Evolutionary conservation across 2,329 filamentous ascomycete genomes (phyloP).

Genomic region (Clonostachys sp.): DNA sequence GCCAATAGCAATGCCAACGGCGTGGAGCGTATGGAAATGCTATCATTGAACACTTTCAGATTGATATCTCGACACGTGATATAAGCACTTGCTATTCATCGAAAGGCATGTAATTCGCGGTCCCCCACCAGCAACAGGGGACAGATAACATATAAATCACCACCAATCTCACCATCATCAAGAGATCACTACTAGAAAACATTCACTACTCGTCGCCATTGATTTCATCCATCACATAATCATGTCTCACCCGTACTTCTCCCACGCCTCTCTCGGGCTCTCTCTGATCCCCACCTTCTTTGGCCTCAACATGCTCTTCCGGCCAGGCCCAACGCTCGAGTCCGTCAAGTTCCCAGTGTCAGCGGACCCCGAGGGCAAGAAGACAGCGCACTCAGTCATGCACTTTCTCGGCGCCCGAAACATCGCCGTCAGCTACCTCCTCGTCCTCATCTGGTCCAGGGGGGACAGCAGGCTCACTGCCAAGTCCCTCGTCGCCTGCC

Average conservation of each 20-base stretch:
- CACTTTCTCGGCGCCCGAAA: conserved; percentile 10
- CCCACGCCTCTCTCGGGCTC: conserved; percentile 6
- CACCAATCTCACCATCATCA: no score
- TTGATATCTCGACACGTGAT: no score
- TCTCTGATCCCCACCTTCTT: conserved; percentile 7
- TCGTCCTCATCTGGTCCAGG: conserved; percentile 6
- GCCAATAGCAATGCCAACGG: no score
- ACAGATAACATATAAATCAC: no score
- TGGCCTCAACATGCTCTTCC: conserved; percentile 7
- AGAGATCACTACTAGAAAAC: no score
- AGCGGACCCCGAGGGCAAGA: neutral
- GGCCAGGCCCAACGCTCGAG: neutral
- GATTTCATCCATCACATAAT: neutral
- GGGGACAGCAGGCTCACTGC: conserved; percentile 7
- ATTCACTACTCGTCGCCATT: no score
- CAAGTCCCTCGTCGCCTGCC: neutral
- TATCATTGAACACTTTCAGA: no score
- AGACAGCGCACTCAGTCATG: conserved; percentile 1
- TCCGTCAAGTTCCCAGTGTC: neutral
- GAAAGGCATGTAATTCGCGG: no score
- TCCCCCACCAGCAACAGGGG: no score
- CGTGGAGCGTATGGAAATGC: no score
- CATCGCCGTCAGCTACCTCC: conserved; percentile 9
- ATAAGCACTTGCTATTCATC: no score
- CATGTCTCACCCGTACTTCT: conserved; percentile 4